Evolutionary conservation across 1,284 basidiomycete genomes (phyloP), one percentile per base, ranked within the genome.

Genomic region (Peniophora sp.): DNA sequence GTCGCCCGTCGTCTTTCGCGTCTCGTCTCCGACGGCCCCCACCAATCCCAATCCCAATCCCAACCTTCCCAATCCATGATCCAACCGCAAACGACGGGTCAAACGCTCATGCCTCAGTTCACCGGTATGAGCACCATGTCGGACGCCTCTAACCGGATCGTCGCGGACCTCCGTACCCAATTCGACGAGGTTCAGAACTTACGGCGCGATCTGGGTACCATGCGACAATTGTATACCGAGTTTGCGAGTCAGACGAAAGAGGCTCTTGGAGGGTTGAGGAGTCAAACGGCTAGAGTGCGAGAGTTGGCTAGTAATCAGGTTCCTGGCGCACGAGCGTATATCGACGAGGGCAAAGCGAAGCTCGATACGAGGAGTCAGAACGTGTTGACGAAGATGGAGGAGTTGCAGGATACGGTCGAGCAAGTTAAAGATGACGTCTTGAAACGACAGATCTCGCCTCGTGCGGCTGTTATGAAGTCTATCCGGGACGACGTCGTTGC

Each of bases 101-200:
- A 78, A 52, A 79, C 80, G 3, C 68, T 89, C 16, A 78, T 82
- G 56, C 78, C 84, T 0, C 87, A 90, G 61, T 75, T 75, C 69
- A 90, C 88, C 0, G 87, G 88, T 3, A 78, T 74, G 16, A 89
- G 86, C 2, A 69, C 81, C 47, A 67, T 83, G 60, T 85, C 85
- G 10, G 86, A 89, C 52, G 85, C 86, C 61, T 79, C 83, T 8
- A 73, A 65, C 35, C 81, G 84, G 1, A 78, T 92, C 41, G 83
- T 90, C n/a, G 68, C 72, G 2, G 91, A 97, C 60, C 77, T 98
- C 55, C 89, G 89, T 65, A 85, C 82, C 1, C 95, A 98, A 62
- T 94, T 96, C 62, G 91, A 96, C 63, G 94, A 97, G 63, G 86
- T 98, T 12, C 92, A 95, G 66, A 89, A 89, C 59, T 75, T 99